Conservation (phyloP, 2,329 filamentous ascomycete genomes). For the Tympanopsis confertula region DNA sequence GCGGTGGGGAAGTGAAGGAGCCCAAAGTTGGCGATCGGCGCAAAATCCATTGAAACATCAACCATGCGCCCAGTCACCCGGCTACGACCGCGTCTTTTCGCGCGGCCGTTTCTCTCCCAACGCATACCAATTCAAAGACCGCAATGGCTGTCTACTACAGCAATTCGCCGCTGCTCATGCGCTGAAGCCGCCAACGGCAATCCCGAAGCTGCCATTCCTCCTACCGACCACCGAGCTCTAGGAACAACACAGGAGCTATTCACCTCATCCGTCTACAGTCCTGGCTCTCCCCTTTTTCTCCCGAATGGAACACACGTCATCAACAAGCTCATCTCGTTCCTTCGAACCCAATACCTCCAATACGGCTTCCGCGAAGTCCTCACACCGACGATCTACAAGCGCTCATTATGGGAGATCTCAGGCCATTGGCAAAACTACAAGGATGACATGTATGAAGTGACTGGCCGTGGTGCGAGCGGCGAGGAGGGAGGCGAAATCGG, state of each 20-base stretch:
- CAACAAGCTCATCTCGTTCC: slow-evolving; percentile 40
- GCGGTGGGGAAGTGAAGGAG: too few relatives aligned
- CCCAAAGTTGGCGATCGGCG: too few relatives aligned
- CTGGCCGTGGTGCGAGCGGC: slow-evolving; percentile 17
- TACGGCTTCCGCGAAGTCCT: slow-evolving; percentile 44
- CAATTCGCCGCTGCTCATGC: background rate
- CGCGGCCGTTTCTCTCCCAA: too few relatives aligned
- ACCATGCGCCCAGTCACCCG: background rate
- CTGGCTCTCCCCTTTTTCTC: slow-evolving; percentile 41
- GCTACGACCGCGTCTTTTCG: background rate
- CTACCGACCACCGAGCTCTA: slow-evolving; percentile 33
- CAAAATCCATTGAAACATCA: too few relatives aligned
- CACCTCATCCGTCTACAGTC: slow-evolving; percentile 36
- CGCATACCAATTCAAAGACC: too few relatives aligned
- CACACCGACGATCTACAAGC: slow-evolving; percentile 45
- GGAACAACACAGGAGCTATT: slow-evolving; percentile 36
- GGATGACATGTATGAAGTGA: slow-evolving; percentile 45
- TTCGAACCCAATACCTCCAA: slow-evolving; percentile 41
- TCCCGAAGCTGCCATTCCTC: background rate
- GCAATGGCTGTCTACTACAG: background rate
- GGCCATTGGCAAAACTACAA: slow-evolving; percentile 49
- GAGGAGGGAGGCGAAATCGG: background rate
- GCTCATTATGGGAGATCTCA: slow-evolving; percentile 40
- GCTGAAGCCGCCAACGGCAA: background rate
- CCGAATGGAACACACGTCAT: slow-evolving; percentile 43